phyloP scores from a whole-genome alignment of 805 yeast genomes.

The Ogataea ramenticola region DNA sequence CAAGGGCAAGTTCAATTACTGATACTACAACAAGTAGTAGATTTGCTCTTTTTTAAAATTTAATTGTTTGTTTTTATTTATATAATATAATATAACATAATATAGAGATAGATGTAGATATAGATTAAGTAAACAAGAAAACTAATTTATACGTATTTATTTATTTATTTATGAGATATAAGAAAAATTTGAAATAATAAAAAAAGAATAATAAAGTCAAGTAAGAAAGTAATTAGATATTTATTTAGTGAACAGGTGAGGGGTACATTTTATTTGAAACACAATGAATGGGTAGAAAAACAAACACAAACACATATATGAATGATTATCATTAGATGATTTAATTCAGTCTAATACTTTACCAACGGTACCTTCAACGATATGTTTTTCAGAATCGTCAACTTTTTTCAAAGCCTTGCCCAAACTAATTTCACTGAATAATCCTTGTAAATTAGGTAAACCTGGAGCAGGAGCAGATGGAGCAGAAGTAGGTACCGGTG shows the following conservation, averaged over 20 bases:
- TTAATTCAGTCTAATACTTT: slow-evolving; percentile 30
- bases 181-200: too few relatives aligned
- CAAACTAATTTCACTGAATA: slow-evolving; percentile 49
- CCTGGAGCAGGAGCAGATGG: slow-evolving; percentile 18
- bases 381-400: slow-evolving; percentile 37
- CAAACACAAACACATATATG: too few relatives aligned
- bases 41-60: slow-evolving; percentile 13
- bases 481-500: slow-evolving; percentile 1
- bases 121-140: too few relatives aligned
- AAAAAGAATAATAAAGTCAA: too few relatives aligned
- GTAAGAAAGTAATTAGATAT: too few relatives aligned
- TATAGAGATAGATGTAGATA: too few relatives aligned
- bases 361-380: slow-evolving; percentile 42
- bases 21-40: slow-evolving; percentile 1
- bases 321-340: not conserved
- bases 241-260: too few relatives aligned
- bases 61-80: too few relatives aligned
- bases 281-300: too few relatives aligned
- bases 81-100: not conserved
- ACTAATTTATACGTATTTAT: too few relatives aligned
- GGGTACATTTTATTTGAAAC: too few relatives aligned
- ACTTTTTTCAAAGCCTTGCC: slow-evolving; percentile 49
- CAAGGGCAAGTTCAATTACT: not conserved
- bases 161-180: too few relatives aligned
- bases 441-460: slow-evolving; percentile 35